phyloP scores from a whole-genome alignment of 129 eudicot species.

The Escallonia herrerae region DNA sequence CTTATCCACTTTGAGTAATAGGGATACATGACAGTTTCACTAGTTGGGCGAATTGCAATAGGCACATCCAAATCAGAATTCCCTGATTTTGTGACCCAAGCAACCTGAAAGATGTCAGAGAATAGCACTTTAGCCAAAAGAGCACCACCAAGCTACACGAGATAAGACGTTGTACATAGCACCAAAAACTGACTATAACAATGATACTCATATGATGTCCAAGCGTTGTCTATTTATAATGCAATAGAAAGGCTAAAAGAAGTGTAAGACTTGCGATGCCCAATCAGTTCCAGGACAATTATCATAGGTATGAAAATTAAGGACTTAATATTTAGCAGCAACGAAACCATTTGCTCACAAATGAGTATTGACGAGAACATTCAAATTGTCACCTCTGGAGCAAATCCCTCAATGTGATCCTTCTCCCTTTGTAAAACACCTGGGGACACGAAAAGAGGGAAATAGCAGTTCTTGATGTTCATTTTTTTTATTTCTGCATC shows the following conservation, averaged over 20 bases:
- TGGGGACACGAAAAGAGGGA: slow-evolving; percentile 84
- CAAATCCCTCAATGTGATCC: slow-evolving; percentile 97
- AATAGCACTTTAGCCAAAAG: too few species aligned
- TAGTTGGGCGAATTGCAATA: slow-evolving; percentile 87
- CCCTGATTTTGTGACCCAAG: slow-evolving; percentile 95
- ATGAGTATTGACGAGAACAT: background rate
- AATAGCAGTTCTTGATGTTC: slow-evolving; percentile 81
- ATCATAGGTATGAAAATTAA: too few species aligned
- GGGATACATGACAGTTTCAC: slow-evolving; percentile 96
- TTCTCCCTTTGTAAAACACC: slow-evolving; percentile 71
- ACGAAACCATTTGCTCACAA: background rate
- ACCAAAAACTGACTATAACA: too few species aligned
- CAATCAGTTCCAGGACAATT: too few species aligned
- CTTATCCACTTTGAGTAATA: slow-evolving; percentile 89
- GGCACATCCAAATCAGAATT: slow-evolving; percentile 77
- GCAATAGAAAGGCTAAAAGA: too few species aligned
- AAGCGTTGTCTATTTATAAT: too few species aligned
- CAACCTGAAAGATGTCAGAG: slow-evolving; percentile 40
- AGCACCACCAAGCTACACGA: too few species aligned
- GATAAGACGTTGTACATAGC: too few species aligned
- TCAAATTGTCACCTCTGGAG: slow-evolving; percentile 70
- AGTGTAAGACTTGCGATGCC: too few species aligned
- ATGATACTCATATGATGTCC: too few species aligned
- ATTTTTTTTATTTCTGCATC: slow-evolving; percentile 80
- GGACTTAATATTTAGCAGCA: too few species aligned